Percentiles rank a stretch among this genome's conserved stretches.
Conservation (phyloP, 2,329 filamentous ascomycete genomes). For the Thelonectria discophora region DNA sequence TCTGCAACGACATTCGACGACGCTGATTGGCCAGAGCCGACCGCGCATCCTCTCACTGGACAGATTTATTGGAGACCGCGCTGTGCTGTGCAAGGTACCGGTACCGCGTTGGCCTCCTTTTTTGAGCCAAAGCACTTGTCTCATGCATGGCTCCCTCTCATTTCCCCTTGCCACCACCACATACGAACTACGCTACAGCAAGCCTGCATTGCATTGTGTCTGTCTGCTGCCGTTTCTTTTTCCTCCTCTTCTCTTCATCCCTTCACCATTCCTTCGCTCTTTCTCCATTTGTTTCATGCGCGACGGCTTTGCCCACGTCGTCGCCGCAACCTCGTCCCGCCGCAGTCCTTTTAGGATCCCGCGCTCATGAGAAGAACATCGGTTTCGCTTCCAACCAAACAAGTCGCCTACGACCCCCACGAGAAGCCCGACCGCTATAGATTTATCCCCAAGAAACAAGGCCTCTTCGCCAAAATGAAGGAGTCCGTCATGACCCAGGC, state of each 20-base stretch:
- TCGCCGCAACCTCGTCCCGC: conserved; percentile 28
- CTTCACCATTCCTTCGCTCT: conserved; percentile 10
- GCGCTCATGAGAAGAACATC: conserved; percentile 70
- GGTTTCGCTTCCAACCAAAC: conserved; percentile 69
- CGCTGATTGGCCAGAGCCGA: background rate
- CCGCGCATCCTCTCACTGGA: conserved; percentile 31
- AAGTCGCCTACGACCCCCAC: conserved; percentile 67
- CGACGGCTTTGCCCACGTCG: conserved; percentile 35
- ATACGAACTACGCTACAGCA: background rate
- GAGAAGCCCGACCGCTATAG: conserved; percentile 72
- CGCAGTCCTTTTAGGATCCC: conserved; percentile 28
- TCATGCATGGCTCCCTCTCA: conserved; percentile 14
- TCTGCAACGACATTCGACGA: background rate
- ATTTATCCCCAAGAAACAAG: conserved; percentile 55
- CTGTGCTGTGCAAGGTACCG: background rate
- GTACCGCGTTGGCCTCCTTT: background rate
- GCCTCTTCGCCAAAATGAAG: conserved; percentile 64
- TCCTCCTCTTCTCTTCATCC: background rate
- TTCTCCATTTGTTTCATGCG: conserved; percentile 30
- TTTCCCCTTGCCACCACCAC: conserved; percentile 24
- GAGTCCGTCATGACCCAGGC: conserved; percentile 69
- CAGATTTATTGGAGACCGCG: conserved; percentile 7
- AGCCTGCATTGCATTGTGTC: conserved; percentile 8
- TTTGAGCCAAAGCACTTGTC: conserved; percentile 6
- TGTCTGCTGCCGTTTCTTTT: conserved; percentile 16